These are phyloP conservation scores for Corchorus olitorius DNA, from an alignment of 345 rosid genomes.

Conservation along the genomic window DNA sequence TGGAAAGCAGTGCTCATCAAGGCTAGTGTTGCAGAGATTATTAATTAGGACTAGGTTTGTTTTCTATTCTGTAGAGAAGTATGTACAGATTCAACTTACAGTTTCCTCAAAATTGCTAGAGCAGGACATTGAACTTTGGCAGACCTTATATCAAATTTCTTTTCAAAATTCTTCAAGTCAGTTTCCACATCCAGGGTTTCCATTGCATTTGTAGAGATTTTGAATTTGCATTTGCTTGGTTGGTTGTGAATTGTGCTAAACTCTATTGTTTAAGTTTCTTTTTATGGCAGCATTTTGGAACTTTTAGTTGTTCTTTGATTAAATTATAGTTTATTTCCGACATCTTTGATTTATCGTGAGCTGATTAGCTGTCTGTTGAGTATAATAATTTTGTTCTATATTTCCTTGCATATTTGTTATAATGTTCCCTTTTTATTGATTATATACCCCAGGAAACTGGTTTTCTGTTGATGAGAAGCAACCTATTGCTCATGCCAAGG, in stretches of 20 bases:
- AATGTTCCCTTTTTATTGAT: conserved; percentile 10
- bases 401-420: neutral
- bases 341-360: neutral
- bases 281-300: neutral
- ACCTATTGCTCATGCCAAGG: conserved; percentile 66
- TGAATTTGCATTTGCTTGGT: neutral
- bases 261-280: neutral
- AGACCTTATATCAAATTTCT: neutral
- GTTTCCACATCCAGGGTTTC: too few relatives aligned
- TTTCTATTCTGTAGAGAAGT: too few relatives aligned
- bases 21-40: too few relatives aligned
- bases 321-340: neutral
- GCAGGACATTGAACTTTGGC: neutral
- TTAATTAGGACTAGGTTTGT: too few relatives aligned
- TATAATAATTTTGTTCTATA: neutral
- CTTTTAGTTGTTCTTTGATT: neutral
- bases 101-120: neutral
- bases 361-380: neutral
- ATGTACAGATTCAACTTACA: too few relatives aligned
- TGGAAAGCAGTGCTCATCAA: too few relatives aligned
- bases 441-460: conserved; percentile 64
- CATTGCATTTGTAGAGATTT: neutral
- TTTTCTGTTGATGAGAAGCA: conserved; percentile 81
- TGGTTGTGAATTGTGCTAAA: neutral
- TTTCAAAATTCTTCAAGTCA: neutral